A percentile compares a stretch with the other conserved stretches of the same genome.
Conservation (phyloP, 768 basidiomycete species). For the Lactifluus subvellereus region DNA sequence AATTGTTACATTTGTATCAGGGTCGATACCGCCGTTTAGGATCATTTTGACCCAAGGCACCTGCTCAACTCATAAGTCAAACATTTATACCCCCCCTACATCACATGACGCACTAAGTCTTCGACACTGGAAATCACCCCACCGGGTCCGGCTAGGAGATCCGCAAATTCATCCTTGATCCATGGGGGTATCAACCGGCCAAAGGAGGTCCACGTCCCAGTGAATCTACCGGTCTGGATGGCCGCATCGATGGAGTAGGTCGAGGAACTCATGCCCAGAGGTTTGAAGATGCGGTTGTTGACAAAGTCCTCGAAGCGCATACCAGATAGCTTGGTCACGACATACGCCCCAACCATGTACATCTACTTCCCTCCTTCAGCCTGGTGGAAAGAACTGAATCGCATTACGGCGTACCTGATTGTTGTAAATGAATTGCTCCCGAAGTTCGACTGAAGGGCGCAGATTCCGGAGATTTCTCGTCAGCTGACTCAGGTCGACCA, state of each 20-base stretch:
- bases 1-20: conserved; percentile 30
- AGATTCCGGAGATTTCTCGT: conserved; percentile 30
- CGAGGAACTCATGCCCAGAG: conserved; percentile 38
- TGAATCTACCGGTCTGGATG: conserved; percentile 29
- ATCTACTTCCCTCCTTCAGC: conserved; percentile 30
- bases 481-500: neutral
- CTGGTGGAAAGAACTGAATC: neutral
- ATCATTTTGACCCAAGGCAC: conserved; percentile 36
- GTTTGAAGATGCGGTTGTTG: conserved; percentile 36
- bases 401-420: conserved; percentile 30
- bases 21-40: conserved; percentile 33
- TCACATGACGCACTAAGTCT: conserved; percentile 37
- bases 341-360: conserved; percentile 34
- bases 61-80: conserved; percentile 26
- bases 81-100: neutral
- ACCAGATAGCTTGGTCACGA: conserved; percentile 33
- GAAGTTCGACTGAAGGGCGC: conserved; percentile 34
- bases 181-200: conserved; percentile 34
- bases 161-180: conserved; percentile 26
- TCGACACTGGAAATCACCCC: conserved; percentile 40
- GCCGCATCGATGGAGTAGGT: conserved; percentile 37
- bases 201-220: conserved; percentile 32
- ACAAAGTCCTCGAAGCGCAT: conserved; percentile 37
- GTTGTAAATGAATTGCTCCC: conserved; percentile 38
- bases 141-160: conserved; percentile 35